Base-by-base conservation (phyloP, 108 stramenopile species). In the Skeletonema costatum region DNA sequence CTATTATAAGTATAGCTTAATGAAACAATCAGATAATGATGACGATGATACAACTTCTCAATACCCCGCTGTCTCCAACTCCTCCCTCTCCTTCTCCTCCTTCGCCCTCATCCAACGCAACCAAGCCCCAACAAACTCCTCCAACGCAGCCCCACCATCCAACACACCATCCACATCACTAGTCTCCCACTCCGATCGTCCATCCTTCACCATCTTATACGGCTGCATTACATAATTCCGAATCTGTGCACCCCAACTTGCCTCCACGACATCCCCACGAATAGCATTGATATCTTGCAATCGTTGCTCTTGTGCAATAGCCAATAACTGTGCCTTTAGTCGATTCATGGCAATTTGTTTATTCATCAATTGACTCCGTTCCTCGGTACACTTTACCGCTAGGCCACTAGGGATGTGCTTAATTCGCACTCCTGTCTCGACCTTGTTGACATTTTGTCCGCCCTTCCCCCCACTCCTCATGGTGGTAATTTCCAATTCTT, bases 371-470 rank as follows among this genome's bases (percentile, higher is more conserved):
- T 99, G 99, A 62, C 89, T 96, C 21, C 99, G 91, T 82, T 99
- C 97, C 72, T 98, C 95, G 35, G 97, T 96, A 53, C 94, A 96
- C 70, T 95, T 92, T 46, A 98, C 92, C 14, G 85, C 82, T 36
- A 97, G 80, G n/a, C 98, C 98, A 30, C 92, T 94, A 2, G 99
- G 99, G n/a, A 97, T n/a, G 76, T 99, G 99, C 29, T 92, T 97
- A 67, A 99, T 86, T 44, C 99, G 89, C 2, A 99, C 98, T 11
- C 97, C 99, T 30, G 93, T 93, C 66, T 98, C 96, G n/a, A 98
- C 98, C 79, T 98, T 99, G 87, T 99, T 99, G n/a, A 99, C 99
- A 77, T 97, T 97, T 83, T 99, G 99, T n/a, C 99, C 99, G 11
- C 99, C 99, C 31, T 94, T 92, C 1, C 99, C 99, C 19, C 95